Evolutionary conservation across 352 stramenopile species (phyloP), one percentile per base, ranked within the genome.

Genomic region (Pythium phragmitis): DNA sequence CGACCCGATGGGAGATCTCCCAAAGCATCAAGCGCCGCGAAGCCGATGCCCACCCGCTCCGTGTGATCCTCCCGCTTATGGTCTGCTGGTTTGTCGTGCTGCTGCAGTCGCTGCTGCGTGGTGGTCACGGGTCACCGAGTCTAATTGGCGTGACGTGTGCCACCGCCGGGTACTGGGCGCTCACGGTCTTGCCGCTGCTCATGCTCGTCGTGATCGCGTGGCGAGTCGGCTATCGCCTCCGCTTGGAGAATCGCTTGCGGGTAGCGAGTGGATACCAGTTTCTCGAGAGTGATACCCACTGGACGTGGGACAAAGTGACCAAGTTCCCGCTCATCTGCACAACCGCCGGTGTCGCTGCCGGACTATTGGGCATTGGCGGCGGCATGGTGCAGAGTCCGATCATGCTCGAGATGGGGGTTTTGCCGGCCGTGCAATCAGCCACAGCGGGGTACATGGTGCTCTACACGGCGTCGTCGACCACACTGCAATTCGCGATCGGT

Each of bases 301-400:
- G 96, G 96, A 92, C 96, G 60, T 75, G 71, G 39, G 70, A 69
- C n/a, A 80, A 83, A 3, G 96, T 95, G 2, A 72, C 98, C 41
- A 71, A 96, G 17, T 99, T 99, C 76, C 97, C 97, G 1, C 53
- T 79, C 0, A 81, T 98, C 65, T 99, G 95, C 53, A 88, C 89
- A 23, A 79, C 98, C 16, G 96, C 96, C 4, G 97, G 97, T 26
- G 80, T 99, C 37, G 94, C 94, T 63, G 96, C 96, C n/a, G 96
- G 96, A 13, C 80, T 99, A 49, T 91, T 99, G 60, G 97, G 97
- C n/a, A 92, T 99, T 26, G 97, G 96, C 43, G 97, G 96, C 39
- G 97, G 98, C 26, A 98, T 99, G 74, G 93, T 99, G n/a, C 98
- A 98, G 64, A 96, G 96, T 0, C 96, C 97, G 0, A 85, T 99